Conservation (phyloP, 176 grass and related monocot species). For the Aegilops sharonensis region DNA sequence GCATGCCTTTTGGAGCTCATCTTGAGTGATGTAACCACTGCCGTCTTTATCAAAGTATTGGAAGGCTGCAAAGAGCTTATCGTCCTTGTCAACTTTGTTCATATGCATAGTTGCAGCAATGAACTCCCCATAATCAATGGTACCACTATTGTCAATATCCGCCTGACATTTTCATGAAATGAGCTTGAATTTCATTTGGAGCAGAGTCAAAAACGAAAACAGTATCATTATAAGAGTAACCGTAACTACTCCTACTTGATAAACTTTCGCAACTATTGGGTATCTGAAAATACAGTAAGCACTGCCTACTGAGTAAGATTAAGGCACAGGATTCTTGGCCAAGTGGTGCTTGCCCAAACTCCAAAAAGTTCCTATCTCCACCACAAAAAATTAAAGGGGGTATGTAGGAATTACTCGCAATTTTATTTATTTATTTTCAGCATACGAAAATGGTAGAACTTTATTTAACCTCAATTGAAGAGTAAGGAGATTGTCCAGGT, state of each 20-base stretch:
- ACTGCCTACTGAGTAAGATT: not conserved
- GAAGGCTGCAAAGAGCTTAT: constrained; percentile 71
- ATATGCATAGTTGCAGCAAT: constrained; percentile 81
- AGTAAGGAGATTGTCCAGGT: not conserved
- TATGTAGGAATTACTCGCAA: not conserved
- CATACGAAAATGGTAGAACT: not conserved
- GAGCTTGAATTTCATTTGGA: not conserved
- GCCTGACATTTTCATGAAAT: constrained; percentile 50
- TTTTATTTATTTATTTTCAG: not conserved
- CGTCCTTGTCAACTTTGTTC: constrained; percentile 82
- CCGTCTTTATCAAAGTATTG: constrained; percentile 74
- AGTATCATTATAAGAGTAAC: constrained; percentile 8
- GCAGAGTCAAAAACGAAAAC: constrained; percentile 12
- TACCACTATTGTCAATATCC: constrained; percentile 76
- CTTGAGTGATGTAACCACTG: constrained; percentile 81
- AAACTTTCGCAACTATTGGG: not conserved
- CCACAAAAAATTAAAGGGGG: not conserved
- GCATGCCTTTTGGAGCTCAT: constrained; percentile 76
- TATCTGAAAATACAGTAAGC: not conserved
- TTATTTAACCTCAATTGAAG: not conserved
- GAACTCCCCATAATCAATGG: constrained; percentile 78
- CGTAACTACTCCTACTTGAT: constrained; percentile 3
- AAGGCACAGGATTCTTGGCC: not conserved
- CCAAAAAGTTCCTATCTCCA: not conserved
- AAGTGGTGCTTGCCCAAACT: not conserved